phyloP scores from a whole-genome alignment of 2,329 filamentous ascomycete genomes.

The Colletotrichum salicis region DNA sequence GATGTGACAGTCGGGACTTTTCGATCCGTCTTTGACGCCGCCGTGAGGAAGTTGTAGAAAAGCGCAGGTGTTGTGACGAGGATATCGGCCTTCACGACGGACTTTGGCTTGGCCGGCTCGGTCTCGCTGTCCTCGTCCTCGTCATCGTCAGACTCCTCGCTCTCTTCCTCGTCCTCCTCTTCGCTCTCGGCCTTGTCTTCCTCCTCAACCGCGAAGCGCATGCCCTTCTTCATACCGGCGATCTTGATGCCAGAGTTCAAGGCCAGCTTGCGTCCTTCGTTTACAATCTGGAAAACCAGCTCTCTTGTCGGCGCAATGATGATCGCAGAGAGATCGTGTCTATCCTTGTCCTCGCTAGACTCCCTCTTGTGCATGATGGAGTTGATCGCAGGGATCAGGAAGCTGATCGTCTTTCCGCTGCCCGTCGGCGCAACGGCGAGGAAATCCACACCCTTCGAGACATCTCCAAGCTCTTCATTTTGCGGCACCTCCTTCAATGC shows the following conservation, averaged over 20 bases:
- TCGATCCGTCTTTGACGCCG: conserved; percentile 54
- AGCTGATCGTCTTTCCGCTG: conserved; percentile 95
- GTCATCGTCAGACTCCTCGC: conserved; percentile 49
- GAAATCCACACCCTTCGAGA: conserved; percentile 70
- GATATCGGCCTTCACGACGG: conserved; percentile 78
- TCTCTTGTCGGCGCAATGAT: conserved; percentile 83
- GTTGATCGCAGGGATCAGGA: conserved; percentile 88
- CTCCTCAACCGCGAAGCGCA: conserved; percentile 57
- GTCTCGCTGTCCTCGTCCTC: conserved; percentile 44
- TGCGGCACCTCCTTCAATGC: conserved; percentile 55
- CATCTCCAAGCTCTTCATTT: conserved; percentile 45
- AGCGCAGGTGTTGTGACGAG: conserved; percentile 83
- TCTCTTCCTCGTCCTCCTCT: conserved; percentile 47
- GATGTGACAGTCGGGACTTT: conserved; percentile 75
- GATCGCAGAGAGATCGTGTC: conserved; percentile 71
- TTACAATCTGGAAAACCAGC: conserved; percentile 81
- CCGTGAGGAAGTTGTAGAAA: conserved; percentile 74
- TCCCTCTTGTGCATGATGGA: conserved; percentile 71
- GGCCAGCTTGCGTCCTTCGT: conserved; percentile 85
- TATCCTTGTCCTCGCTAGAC: conserved; percentile 50
- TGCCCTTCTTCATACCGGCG: conserved; percentile 85
- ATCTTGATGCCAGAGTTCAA: conserved; percentile 81
- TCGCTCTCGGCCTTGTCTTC: conserved; percentile 43
- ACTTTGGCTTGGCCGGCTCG: conserved; percentile 45
- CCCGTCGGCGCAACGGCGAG: conserved; percentile 92